Conservation (phyloP, 1,139 yeast genomes). For the Yamadazyma oceani region DNA sequence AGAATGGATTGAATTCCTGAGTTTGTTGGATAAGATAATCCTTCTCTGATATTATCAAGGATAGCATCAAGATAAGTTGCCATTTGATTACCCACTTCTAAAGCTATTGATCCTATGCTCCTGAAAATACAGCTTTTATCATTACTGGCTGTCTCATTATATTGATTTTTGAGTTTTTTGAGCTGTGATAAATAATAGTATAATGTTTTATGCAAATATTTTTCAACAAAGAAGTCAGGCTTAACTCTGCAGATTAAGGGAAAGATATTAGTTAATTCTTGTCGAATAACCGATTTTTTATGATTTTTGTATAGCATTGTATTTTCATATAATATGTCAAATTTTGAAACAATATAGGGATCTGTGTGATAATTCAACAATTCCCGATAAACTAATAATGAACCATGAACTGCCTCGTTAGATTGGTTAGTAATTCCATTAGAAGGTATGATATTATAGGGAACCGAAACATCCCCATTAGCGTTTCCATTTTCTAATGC, state of each 20-base stretch:
- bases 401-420: slow-evolving; percentile 80
- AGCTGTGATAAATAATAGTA: slow-evolving; percentile 76
- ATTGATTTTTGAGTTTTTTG: slow-evolving; percentile 58
- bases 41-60: slow-evolving; percentile 79
- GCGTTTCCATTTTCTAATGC: slow-evolving; percentile 1
- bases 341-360: slow-evolving; percentile 46
- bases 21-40: slow-evolving; percentile 52
- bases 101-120: slow-evolving; percentile 85
- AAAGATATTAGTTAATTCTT: slow-evolving; percentile 77
- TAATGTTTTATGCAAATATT: slow-evolving; percentile 78
- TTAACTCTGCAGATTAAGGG: slow-evolving; percentile 84
- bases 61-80: slow-evolving; percentile 88
- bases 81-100: slow-evolving; percentile 83
- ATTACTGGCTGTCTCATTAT: slow-evolving; percentile 38
- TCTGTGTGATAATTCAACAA: slow-evolving; percentile 71
- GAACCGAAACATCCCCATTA: slow-evolving; percentile 2
- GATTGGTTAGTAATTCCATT: slow-evolving; percentile 29
- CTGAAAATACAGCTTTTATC: slow-evolving; percentile 77
- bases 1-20: slow-evolving; percentile 44
- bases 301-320: slow-evolving; percentile 76
- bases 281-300: slow-evolving; percentile 71
- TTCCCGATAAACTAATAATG: slow-evolving; percentile 80
- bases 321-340: slow-evolving; percentile 76
- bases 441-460: slow-evolving; percentile 10
- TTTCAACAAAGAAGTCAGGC: slow-evolving; percentile 73